Percentiles rank a stretch among this genome's conserved stretches.
Evolutionary conservation across 2,329 filamentous ascomycete species (phyloP).

Genomic region (Rhinocladiella similis): DNA sequence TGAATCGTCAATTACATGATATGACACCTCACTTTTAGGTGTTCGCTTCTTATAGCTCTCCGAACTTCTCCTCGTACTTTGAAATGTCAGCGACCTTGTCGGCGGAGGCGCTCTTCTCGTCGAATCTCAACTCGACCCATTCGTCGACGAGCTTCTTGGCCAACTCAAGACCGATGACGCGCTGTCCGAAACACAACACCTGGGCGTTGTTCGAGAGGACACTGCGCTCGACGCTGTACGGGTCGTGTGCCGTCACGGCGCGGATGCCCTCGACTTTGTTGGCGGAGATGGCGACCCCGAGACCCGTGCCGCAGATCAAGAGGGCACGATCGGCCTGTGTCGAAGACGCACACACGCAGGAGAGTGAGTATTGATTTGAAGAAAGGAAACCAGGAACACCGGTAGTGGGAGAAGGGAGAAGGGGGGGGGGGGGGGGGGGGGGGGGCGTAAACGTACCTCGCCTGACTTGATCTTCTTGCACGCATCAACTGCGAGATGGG

Average conservation of each 20-base stretch:
- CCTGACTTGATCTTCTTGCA: constrained; percentile 54
- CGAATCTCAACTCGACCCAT: constrained; percentile 83
- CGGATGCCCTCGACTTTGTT: constrained; percentile 84
- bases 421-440: too few relatives aligned
- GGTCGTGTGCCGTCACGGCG: constrained; percentile 87
- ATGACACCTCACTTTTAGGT: too few relatives aligned
- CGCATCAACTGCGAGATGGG: constrained; percentile 73
- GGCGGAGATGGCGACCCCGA: constrained; percentile 84
- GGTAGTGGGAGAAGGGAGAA: neutral
- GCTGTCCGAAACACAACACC: constrained; percentile 82
- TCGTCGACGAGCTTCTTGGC: constrained; percentile 75
- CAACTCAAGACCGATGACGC: constrained; percentile 78
- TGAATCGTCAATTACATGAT: too few relatives aligned
- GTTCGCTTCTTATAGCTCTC: constrained; percentile 13
- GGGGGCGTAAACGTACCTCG: constrained; percentile 33
- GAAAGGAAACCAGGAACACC: too few relatives aligned
- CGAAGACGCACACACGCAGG: too few relatives aligned
- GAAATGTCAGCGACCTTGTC: constrained; percentile 56
- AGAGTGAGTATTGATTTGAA: neutral
- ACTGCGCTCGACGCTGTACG: constrained; percentile 77
- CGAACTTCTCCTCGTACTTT: constrained; percentile 44
- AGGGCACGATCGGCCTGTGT: constrained; percentile 73
- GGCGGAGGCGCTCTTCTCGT: constrained; percentile 63
- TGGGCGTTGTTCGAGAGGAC: constrained; percentile 84
- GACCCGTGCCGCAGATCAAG: constrained; percentile 80